These are phyloP conservation scores for Pythium grandisporangium DNA, from an alignment of 352 stramenopile genomes.

Conservation along the genomic window DNA sequence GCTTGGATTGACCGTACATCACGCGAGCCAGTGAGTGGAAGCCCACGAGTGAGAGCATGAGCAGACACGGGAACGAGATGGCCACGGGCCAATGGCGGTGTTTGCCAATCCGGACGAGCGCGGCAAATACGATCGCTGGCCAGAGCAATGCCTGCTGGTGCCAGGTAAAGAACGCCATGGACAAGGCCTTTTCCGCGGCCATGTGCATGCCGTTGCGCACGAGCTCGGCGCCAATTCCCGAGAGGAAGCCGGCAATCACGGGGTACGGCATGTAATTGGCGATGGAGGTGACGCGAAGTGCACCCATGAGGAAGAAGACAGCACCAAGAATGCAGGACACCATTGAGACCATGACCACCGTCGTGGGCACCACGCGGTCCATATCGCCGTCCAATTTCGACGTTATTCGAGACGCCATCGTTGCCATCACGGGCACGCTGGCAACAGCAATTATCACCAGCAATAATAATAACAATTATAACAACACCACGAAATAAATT, in stretches of 20 bases:
- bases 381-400: constrained; percentile 46
- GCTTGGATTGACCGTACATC: constrained; percentile 18
- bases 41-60: constrained; percentile 42
- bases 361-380: constrained; percentile 52
- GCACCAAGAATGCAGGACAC: constrained; percentile 53
- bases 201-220: constrained; percentile 80
- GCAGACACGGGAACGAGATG: constrained; percentile 61
- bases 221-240: constrained; percentile 64
- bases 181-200: constrained; percentile 47
- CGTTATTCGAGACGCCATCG: constrained; percentile 68
- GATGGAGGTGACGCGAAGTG: constrained; percentile 64
- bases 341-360: constrained; percentile 59
- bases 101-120: constrained; percentile 40
- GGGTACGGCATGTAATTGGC: constrained; percentile 83
- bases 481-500: background rate
- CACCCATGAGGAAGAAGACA: constrained; percentile 61
- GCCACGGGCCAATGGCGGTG: constrained; percentile 53
- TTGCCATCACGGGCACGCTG: constrained; percentile 58
- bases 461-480: background rate
- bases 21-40: constrained; percentile 41
- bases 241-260: constrained; percentile 75
- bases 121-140: constrained; percentile 49
- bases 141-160: constrained; percentile 45
- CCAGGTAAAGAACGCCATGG: constrained; percentile 39
- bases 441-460: background rate